These are phyloP conservation scores for Stephania cephalantha DNA, from an alignment of 164 flowering plant species.

Conservation along the genomic window DNA sequence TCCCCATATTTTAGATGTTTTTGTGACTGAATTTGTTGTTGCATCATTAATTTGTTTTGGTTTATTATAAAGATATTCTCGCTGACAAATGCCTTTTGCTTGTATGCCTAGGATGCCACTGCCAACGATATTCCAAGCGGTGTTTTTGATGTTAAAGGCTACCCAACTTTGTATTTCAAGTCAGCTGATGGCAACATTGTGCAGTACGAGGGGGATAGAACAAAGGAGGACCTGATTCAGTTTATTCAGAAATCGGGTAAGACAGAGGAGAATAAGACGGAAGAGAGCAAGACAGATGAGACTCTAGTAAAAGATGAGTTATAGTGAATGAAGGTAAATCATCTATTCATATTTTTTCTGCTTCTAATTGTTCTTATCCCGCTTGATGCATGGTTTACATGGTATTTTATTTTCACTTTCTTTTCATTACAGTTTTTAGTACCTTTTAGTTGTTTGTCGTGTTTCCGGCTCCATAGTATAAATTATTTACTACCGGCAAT, in stretches of 20 bases:
- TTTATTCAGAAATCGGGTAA: conserved; percentile 59
- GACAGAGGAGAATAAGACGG: conserved; percentile 3
- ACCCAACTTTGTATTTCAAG: conserved; percentile 74
- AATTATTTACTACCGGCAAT: background rate
- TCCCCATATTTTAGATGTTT: background rate
- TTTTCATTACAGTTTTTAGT: background rate
- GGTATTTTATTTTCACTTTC: background rate
- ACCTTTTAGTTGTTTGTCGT: background rate
- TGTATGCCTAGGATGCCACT: conserved; percentile 64
- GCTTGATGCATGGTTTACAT: background rate
- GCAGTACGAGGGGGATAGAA: conserved; percentile 60
- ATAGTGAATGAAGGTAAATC: conserved; percentile 6
- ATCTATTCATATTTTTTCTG: background rate
- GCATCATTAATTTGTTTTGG: background rate
- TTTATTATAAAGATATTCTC: background rate
- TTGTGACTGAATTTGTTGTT: background rate
- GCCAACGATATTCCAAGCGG: conserved; percentile 67
- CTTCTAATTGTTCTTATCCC: background rate
- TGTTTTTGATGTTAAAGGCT: conserved; percentile 65
- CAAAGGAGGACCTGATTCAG: conserved; percentile 57
- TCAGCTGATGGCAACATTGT: conserved; percentile 56
- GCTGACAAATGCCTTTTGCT: background rate
- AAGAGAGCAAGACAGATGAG: background rate
- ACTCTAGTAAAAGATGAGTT: conserved; percentile 51
- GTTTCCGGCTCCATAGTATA: background rate